Evolutionary conservation across 2,329 filamentous ascomycete species (phyloP), one percentile per base, ranked within the genome.

Genomic region (Chrysoporthe austroafricana): DNA sequence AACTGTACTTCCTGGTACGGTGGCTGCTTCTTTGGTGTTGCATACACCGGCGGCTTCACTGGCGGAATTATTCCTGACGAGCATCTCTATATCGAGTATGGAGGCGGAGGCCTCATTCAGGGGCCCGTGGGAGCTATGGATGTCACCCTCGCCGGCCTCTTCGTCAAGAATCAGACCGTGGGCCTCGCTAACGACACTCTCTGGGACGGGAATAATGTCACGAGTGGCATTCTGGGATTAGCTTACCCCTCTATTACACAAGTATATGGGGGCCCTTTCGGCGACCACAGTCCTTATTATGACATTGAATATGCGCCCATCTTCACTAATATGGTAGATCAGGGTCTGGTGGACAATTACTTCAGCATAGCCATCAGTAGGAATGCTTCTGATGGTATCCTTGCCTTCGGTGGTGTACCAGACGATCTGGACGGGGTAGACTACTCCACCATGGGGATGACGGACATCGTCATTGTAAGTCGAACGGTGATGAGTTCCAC

Each of bases 131-230:
- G 83, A 13, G 77, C 75, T 67, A 79, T 80, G 58, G 81, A 85
- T 69, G 76, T 86, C 52, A 76, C 78, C 0, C 78, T 85, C 18
- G 83, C 80, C 3, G 82, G 81, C 9, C 72, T 86, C 42, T 76
- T 74, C 0, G 83, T 85, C 46, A 72, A 74, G 21, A 75, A 76
- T 43, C 84, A 85, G 73, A 80, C 84, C 71, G 78, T 85, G 57
- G 83, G 80, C 14, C 76, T 86, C 26, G 84, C 82, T 57, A 84
- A 81, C 71, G 76, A 75, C 66, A 84, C 84, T 2, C 80, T 79
- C 72, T 86, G 84, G 84, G 77, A 77, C 66, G 84, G 84, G 58
- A 81, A 85, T 74, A 85, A 85, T 73, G 71, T 81, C 56, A 86
- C 84, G 34, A 82, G 82, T 65, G 84, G 84, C 6, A 76, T 86